Evolutionary conservation across 1,284 basidiomycete species (phyloP).

Genomic region (Ustilago tritici): DNA sequence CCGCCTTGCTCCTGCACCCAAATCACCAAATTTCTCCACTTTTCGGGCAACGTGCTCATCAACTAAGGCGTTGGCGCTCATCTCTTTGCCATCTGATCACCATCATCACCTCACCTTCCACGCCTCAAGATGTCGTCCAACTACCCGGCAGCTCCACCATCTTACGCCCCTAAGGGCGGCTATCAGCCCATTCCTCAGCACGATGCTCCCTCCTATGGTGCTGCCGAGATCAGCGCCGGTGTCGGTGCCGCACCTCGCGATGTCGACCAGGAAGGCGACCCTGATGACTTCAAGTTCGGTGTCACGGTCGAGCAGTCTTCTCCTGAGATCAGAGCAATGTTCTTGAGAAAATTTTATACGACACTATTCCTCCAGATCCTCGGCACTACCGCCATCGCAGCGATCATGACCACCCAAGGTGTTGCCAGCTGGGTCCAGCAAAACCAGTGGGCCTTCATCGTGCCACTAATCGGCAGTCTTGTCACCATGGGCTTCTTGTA

Average conservation of each 20-base stretch:
- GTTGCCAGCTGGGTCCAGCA: constrained; percentile 58
- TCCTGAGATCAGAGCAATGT: constrained; percentile 64
- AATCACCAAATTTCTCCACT: constrained; percentile 11
- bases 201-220: constrained; percentile 37
- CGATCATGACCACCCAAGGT: constrained; percentile 49
- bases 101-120: neutral
- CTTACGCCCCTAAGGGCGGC: constrained; percentile 37
- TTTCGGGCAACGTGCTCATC: constrained; percentile 14
- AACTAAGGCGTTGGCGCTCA: neutral
- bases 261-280: constrained; percentile 58
- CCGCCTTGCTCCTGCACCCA: neutral
- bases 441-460: constrained; percentile 62
- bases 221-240: constrained; percentile 29
- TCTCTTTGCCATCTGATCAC: neutral
- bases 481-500: constrained; percentile 81
- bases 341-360: constrained; percentile 63
- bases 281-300: constrained; percentile 67
- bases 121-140: constrained; percentile 23
- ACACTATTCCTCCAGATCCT: constrained; percentile 66
- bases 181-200: constrained; percentile 40
- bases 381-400: constrained; percentile 59
- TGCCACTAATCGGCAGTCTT: constrained; percentile 80
- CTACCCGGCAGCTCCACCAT: constrained; percentile 41
- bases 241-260: constrained; percentile 28
- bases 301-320: constrained; percentile 67